Evolutionary conservation across 306 rosid genomes (phyloP).

Genomic region (Casuarina cunninghamiana): DNA sequence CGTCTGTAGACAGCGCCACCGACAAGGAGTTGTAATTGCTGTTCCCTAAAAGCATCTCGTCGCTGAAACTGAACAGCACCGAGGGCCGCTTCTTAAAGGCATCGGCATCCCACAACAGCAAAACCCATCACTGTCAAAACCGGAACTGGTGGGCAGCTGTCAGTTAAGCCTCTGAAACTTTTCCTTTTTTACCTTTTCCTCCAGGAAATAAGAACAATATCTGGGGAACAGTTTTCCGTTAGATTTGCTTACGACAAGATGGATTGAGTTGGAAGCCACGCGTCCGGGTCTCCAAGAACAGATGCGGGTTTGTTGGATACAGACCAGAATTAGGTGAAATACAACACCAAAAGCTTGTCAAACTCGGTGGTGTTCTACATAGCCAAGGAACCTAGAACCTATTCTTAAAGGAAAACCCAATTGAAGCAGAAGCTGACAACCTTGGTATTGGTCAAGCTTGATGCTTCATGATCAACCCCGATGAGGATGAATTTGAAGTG

Average conservation of each 20-base stretch:
- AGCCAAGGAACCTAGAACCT: background rate
- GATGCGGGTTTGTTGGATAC: slow-evolving; percentile 8
- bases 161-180: slow-evolving; percentile 23
- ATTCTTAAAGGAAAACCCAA: background rate
- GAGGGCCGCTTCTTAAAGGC: slow-evolving; percentile 29
- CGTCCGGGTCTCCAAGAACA: slow-evolving; percentile 15
- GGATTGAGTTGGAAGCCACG: background rate
- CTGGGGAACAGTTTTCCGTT: slow-evolving; percentile 1
- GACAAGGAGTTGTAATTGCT: slow-evolving; percentile 40
- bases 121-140: slow-evolving; percentile 31
- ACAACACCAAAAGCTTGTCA: slow-evolving; percentile 1
- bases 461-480: background rate
- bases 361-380: background rate
- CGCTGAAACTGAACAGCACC: slow-evolving; percentile 6
- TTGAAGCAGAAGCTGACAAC: background rate
- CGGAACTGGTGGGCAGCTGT: slow-evolving; percentile 48
- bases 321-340: slow-evolving; percentile 9
- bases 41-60: slow-evolving; percentile 32
- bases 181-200: background rate
- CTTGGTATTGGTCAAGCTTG: too few species aligned
- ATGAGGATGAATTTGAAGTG: slow-evolving; percentile 18
- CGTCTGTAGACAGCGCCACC: slow-evolving; percentile 44
- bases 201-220: slow-evolving; percentile 26
- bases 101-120: slow-evolving; percentile 38
- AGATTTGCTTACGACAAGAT: background rate